phyloP scores from a whole-genome alignment of 768 basidiomycete genomes.

The Obba rivulosa region DNA sequence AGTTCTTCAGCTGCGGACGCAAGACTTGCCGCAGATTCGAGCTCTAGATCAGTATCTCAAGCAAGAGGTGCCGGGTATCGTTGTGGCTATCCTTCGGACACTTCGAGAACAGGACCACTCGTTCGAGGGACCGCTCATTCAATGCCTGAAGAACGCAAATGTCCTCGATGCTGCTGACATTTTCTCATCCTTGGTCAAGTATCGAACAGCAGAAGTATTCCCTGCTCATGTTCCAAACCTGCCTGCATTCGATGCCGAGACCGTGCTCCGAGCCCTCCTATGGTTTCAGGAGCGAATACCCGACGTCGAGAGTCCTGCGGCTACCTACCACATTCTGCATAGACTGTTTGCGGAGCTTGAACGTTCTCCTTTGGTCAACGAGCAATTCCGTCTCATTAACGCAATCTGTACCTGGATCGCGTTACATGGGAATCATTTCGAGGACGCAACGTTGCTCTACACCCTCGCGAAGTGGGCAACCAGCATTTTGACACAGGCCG shows the following conservation, averaged over 20 bases:
- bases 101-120: slow-evolving; percentile 66
- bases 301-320: slow-evolving; percentile 43
- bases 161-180: slow-evolving; percentile 31
- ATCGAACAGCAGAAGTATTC: slow-evolving; percentile 45
- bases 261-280: slow-evolving; percentile 48
- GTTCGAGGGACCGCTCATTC: slow-evolving; percentile 41
- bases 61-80: slow-evolving; percentile 50
- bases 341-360: slow-evolving; percentile 66
- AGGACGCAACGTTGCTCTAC: slow-evolving; percentile 56
- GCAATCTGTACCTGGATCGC: slow-evolving; percentile 72
- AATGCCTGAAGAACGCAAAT: slow-evolving; percentile 36
- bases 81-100: slow-evolving; percentile 53
- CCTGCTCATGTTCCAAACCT: slow-evolving; percentile 59
- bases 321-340: slow-evolving; percentile 74
- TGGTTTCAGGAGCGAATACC: slow-evolving; percentile 50
- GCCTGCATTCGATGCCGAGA: slow-evolving; percentile 47
- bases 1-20: slow-evolving; percentile 29
- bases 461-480: slow-evolving; percentile 63
- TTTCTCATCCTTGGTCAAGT: slow-evolving; percentile 48
- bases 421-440: slow-evolving; percentile 48
- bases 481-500: slow-evolving; percentile 59
- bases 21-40: slow-evolving; percentile 23
- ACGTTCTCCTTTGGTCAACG: slow-evolving; percentile 69
- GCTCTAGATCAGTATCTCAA: slow-evolving; percentile 32
- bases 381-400: slow-evolving; percentile 73